Conservation (phyloP, 1,284 basidiomycete genomes). For the Lignosus rhinocerotis region DNA sequence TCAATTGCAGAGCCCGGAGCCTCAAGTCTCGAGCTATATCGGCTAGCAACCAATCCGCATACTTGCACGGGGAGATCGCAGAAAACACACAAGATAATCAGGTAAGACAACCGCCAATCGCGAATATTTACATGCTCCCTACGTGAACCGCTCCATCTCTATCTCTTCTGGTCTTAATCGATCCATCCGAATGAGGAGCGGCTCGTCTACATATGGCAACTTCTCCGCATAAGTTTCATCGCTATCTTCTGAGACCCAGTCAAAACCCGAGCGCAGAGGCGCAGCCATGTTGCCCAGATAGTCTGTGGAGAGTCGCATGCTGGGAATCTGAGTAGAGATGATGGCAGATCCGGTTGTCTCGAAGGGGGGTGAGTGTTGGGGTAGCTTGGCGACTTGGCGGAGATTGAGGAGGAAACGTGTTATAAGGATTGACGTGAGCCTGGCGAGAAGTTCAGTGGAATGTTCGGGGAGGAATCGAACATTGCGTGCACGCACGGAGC, state of each 20-base stretch:
- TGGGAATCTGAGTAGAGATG: slow-evolving; percentile 7
- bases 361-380: neutral
- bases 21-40: too few species aligned
- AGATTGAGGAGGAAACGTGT: slow-evolving; percentile 21
- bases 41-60: too few species aligned
- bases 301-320: neutral
- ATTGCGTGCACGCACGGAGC: slow-evolving; percentile 10
- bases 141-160: neutral
- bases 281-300: slow-evolving; percentile 9
- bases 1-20: too few species aligned
- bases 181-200: neutral
- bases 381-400: slow-evolving; percentile 4
- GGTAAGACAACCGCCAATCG: too few species aligned
- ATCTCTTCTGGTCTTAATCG: neutral
- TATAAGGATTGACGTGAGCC: slow-evolving; percentile 18
- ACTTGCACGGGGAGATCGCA: too few species aligned
- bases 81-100: too few species aligned
- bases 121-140: neutral
- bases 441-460: neutral
- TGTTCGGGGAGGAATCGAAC: neutral
- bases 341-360: neutral
- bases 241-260: neutral
- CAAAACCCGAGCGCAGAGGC: slow-evolving; percentile 7
- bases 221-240: slow-evolving; percentile 4
- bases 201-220: neutral